Conservation (phyloP, 768 basidiomycete genomes). For the Butyriboletus loyo region DNA sequence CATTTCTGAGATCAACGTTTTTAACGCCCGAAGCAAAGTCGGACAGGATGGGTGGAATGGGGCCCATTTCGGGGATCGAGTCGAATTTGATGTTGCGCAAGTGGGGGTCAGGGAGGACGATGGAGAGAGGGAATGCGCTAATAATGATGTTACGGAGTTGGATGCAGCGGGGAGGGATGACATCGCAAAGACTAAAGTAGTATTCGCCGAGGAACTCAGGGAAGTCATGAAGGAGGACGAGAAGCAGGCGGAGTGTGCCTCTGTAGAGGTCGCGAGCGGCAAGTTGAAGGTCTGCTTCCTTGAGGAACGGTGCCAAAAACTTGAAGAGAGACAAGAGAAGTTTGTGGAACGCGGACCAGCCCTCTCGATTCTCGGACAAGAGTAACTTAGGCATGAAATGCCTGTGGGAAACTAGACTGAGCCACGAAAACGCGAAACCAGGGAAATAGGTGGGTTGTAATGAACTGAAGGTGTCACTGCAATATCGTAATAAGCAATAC, state of each 20-base stretch:
- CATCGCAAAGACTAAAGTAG: constrained; percentile 93
- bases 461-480: constrained; percentile 91
- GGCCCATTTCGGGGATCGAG: constrained; percentile 83
- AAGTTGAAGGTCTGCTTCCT: constrained; percentile 71
- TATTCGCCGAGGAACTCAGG: constrained; percentile 97
- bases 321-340: constrained; percentile 91
- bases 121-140: constrained; percentile 85
- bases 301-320: constrained; percentile 90
- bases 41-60: constrained; percentile 85
- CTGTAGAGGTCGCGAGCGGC: constrained; percentile 87
- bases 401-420: constrained; percentile 92
- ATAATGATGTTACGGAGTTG: constrained; percentile 97
- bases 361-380: constrained; percentile 86
- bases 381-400: constrained; percentile 97
- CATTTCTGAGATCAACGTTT: constrained; percentile 70
- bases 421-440: constrained; percentile 98
- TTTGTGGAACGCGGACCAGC: constrained; percentile 96
- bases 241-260: constrained; percentile 83
- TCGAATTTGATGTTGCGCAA: constrained; percentile 73
- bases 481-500: constrained; percentile 1
- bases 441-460: constrained; percentile 96
- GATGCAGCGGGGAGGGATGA: constrained; percentile 87
- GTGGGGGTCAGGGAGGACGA: constrained; percentile 84
- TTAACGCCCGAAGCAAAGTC: constrained; percentile 87
- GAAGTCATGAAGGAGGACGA: constrained; percentile 97